Percentiles rank a stretch among this genome's conserved stretches.
Conservation (phyloP, 768 basidiomycete genomes). For the Clathrus columnatus region DNA sequence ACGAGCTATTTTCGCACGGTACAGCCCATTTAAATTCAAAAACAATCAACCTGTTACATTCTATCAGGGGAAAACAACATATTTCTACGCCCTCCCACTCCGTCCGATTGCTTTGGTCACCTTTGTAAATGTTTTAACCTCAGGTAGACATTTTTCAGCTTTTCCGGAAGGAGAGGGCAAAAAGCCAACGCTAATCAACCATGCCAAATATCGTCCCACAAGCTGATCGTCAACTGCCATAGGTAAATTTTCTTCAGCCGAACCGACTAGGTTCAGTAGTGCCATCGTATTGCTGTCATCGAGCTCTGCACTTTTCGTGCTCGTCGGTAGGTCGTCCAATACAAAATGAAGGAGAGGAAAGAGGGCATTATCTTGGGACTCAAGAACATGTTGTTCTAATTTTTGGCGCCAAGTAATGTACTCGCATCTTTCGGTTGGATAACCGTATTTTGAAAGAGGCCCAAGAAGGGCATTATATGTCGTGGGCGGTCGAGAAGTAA, state of each 20-base stretch:
- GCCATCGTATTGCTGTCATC: slow-evolving; percentile 78
- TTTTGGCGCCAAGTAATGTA: slow-evolving; percentile 88
- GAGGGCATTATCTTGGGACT: slow-evolving; percentile 90
- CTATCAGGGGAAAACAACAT: too few relatives aligned
- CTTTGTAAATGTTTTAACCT: background rate
- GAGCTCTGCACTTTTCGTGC: slow-evolving; percentile 86
- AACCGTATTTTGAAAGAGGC: slow-evolving; percentile 72
- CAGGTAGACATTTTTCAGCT: background rate
- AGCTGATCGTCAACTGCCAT: slow-evolving; percentile 66
- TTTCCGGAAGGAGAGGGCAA: slow-evolving; percentile 41
- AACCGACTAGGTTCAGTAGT: slow-evolving; percentile 36
- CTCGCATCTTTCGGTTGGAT: slow-evolving; percentile 66
- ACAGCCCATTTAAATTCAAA: too few relatives aligned
- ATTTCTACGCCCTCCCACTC: background rate
- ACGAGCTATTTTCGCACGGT: too few relatives aligned
- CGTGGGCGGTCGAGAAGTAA: slow-evolving; percentile 77
- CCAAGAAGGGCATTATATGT: slow-evolving; percentile 84
- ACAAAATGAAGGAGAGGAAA: slow-evolving; percentile 98
- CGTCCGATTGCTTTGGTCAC: slow-evolving; percentile 4
- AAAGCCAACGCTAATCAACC: slow-evolving; percentile 84
- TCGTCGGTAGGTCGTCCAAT: slow-evolving; percentile 92
- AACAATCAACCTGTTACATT: too few relatives aligned
- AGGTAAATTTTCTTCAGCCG: slow-evolving; percentile 18
- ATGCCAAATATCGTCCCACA: slow-evolving; percentile 84
- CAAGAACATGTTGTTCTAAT: slow-evolving; percentile 92